These are phyloP conservation scores for Penicillium bovifimosum DNA, from an alignment of 495 filamentous ascomycete genomes.

Conservation along the genomic window DNA sequence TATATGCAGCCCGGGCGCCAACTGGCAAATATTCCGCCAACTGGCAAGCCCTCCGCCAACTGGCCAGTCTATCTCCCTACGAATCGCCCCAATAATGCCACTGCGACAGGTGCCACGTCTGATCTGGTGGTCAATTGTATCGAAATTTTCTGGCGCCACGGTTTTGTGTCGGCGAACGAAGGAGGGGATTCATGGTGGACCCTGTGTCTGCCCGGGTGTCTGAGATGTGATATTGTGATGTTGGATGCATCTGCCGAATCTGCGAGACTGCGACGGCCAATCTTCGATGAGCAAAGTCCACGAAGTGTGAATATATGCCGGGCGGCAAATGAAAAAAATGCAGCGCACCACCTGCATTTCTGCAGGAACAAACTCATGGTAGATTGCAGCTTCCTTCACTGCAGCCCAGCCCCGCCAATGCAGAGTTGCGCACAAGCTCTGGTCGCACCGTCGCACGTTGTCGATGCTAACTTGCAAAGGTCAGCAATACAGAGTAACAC, in stretches of 20 bases:
- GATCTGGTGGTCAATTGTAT: no score
- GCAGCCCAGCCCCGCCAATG: background rate
- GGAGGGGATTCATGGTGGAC: no score
- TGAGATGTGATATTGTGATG: conserved; percentile 5
- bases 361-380: conserved; percentile 3
- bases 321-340: background rate
- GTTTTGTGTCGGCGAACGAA: no score
- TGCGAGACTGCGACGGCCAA: conserved; percentile 1
- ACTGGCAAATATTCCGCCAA: no score
- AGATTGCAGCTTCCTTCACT: background rate
- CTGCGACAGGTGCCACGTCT: no score
- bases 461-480: background rate
- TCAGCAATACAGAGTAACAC: background rate
- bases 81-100: no score
- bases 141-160: no score
- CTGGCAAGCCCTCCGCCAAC: no score
- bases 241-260: background rate
- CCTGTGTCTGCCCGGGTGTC: background rate
- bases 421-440: background rate
- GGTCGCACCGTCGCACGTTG: conserved; percentile 7
- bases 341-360: conserved; percentile 2
- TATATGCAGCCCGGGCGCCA: no score
- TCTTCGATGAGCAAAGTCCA: background rate
- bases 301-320: background rate
- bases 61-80: no score